Base-by-base conservation (phyloP, 768 basidiomycete species). In the Mycena epipterygia region DNA sequence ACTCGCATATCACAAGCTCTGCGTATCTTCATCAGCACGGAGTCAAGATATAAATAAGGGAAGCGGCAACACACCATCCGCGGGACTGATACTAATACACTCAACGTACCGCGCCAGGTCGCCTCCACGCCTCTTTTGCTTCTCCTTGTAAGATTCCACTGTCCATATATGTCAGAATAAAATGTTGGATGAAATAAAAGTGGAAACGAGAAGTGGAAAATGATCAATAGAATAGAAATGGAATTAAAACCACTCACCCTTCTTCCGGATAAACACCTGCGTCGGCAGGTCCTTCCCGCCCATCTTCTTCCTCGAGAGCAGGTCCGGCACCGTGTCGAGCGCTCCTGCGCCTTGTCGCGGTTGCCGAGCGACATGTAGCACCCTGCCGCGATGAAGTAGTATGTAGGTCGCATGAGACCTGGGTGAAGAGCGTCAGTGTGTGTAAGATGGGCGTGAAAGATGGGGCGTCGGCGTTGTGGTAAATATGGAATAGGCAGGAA, bases 341-440 rank as follows among this genome's bases (percentile, higher is more conserved):
- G 53, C 63, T 79, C 79, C 77, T 92, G 89, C 12, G 92, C 91
- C 71, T 89, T 87, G 16, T 82, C 81, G n/a, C 81, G 77, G 66
- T 92, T 83, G 33, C 87, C 86, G 12, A 90, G 71, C 0, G 90
- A 88, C 55, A 91, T 75, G 72, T 90, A 85, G 74, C 93, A 95
- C 1, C 93, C 91, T 86, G 91, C 92, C 25, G 92, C 90, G 37
- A 94, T 87, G 77, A 91, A 93, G 72, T 90, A 89, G 78, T 95
- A 95, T 12, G n/a, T n/a, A n/a, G n/a, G 93, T 94, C 3, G 87
- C 92, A 58, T 93, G 93, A 75, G 90, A 91, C 92, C 92, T 92
- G 71, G 2, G 30, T n/a, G n/a, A n/a, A n/a, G 7, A 29, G 5
- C 21, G 12, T 8, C 33, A 4, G 25, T 9, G n/a, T n/a, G n/a